phyloP scores from a whole-genome alignment of 2,329 filamentous ascomycete species.

The Lachnellula hyalina region DNA sequence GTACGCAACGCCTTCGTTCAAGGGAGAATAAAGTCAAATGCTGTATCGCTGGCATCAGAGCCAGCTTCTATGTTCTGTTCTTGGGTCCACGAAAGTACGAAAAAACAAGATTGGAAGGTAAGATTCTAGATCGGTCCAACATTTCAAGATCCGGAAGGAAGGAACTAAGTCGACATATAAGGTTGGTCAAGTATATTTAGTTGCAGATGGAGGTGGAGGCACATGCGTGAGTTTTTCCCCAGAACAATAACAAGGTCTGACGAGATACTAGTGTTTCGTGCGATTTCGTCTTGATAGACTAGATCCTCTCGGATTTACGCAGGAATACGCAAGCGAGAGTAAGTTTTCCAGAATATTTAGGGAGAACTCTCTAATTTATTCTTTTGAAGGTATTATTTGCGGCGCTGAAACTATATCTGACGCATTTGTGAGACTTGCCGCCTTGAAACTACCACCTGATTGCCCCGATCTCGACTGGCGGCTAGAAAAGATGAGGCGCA shows the following conservation, averaged over 20 bases:
- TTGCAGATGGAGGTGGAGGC: conserved; percentile 11
- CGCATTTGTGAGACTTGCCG: not conserved
- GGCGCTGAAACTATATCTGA: conserved; percentile 14
- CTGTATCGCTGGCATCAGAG: conserved; percentile 12
- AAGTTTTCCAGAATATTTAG: not conserved
- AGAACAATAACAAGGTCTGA: not conserved
- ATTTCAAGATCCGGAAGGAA: not conserved
- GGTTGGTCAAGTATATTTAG: conserved; percentile 7
- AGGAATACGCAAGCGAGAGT: conserved; percentile 12
- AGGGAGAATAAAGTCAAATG: conserved; percentile 1
- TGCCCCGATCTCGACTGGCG: conserved; percentile 1
- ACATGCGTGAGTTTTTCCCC: conserved; percentile 6
- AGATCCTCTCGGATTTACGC: conserved; percentile 5
- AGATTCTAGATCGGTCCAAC: not conserved
- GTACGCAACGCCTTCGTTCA: conserved; percentile 12
- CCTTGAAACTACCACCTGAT: not conserved
- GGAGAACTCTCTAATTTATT: not conserved
- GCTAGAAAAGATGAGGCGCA: conserved; percentile 1
- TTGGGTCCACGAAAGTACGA: conserved; percentile 2
- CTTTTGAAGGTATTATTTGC: conserved; percentile 3
- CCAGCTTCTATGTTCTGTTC: conserved; percentile 12
- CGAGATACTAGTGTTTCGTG: conserved; percentile 7
- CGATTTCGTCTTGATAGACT: conserved; percentile 7
- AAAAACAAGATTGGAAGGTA: conserved; percentile 2
- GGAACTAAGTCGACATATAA: not conserved